Percentiles rank a stretch among this genome's conserved stretches.
Conservation (phyloP, 163 green algal genomes). For the Trebouxia gelatinosa region DNA sequence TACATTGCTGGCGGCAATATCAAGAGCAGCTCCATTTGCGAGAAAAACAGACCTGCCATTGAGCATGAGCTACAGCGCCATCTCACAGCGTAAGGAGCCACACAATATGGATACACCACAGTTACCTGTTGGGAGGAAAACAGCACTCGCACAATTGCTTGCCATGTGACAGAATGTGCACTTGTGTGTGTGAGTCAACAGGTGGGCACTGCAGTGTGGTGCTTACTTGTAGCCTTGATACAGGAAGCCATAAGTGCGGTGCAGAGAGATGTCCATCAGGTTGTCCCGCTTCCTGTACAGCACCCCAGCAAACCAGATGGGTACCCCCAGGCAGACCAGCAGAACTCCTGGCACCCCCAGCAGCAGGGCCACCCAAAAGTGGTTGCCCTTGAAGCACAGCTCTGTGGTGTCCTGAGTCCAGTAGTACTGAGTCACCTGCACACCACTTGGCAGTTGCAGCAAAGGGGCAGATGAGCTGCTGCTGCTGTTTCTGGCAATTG, state of each 20-base stretch:
- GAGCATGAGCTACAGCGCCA: too few relatives aligned
- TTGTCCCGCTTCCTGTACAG: slow-evolving; percentile 5
- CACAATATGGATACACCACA: background rate
- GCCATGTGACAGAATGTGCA: background rate
- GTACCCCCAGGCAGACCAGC: slow-evolving; percentile 17
- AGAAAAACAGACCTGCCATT: too few relatives aligned
- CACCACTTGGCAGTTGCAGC: background rate
- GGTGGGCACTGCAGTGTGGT: too few relatives aligned
- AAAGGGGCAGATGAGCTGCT: background rate
- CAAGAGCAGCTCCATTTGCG: too few relatives aligned
- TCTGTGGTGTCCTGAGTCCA: slow-evolving; percentile 29
- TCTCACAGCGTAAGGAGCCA: background rate
- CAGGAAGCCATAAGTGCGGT: slow-evolving; percentile 25
- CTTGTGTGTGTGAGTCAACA: too few relatives aligned
- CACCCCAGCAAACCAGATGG: slow-evolving; percentile 19
- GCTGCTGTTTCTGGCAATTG: background rate
- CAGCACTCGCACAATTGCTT: background rate
- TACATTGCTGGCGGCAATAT: too few relatives aligned
- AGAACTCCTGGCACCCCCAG: slow-evolving; percentile 9
- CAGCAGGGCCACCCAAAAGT: slow-evolving; percentile 20
- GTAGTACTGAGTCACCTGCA: slow-evolving; percentile 23
- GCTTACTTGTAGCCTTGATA: slow-evolving; percentile 28
- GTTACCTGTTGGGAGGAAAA: background rate
- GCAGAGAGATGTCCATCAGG: background rate
- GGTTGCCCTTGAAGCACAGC: slow-evolving; percentile 13